phyloP scores from a whole-genome alignment of 2,329 filamentous ascomycete genomes.

The Akanthomyces dipterigenus region DNA sequence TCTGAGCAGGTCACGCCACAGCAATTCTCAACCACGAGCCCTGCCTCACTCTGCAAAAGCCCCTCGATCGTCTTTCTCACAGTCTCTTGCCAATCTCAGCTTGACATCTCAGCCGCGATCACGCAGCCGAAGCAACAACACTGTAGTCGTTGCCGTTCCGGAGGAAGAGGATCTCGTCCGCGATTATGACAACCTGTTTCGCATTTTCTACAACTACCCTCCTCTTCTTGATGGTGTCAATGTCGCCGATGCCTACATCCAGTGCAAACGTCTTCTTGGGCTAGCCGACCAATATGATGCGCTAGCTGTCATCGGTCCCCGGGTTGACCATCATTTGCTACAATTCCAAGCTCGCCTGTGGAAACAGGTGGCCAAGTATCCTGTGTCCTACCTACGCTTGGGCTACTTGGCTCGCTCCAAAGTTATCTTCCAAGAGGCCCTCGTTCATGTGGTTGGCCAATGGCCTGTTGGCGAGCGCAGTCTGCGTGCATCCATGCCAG shows the following conservation, averaged over 20 bases:
- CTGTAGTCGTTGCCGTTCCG: conserved; percentile 40
- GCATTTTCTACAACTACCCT: conserved; percentile 90
- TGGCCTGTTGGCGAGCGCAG: conserved; percentile 80
- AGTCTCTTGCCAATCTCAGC: conserved; percentile 75
- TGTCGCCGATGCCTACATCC: conserved; percentile 86
- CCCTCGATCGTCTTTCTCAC: conserved; percentile 56
- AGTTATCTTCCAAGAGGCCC: conserved; percentile 77
- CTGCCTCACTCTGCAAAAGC: conserved; percentile 12
- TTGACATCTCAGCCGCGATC: conserved; percentile 36
- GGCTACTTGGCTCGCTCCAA: conserved; percentile 79
- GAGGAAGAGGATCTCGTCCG: conserved; percentile 71
- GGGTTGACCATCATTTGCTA: conserved; percentile 88
- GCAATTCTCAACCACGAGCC: conserved; percentile 46
- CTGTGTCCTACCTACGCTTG: conserved; percentile 83
- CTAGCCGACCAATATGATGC: conserved; percentile 95
- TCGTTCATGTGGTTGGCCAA: conserved; percentile 90
- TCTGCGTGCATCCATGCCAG: conserved; percentile 66
- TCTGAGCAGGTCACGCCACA: conserved; percentile 23
- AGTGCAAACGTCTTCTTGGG: conserved; percentile 83
- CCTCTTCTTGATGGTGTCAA: conserved; percentile 77
- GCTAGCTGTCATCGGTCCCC: conserved; percentile 75
- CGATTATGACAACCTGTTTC: conserved; percentile 93
- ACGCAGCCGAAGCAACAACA: conserved; percentile 24
- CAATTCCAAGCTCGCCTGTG: conserved; percentile 87
- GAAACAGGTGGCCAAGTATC: conserved; percentile 96